Evolutionary conservation across 108 stramenopile species (phyloP).

Genomic region (Asterionellopsis glacialis): DNA sequence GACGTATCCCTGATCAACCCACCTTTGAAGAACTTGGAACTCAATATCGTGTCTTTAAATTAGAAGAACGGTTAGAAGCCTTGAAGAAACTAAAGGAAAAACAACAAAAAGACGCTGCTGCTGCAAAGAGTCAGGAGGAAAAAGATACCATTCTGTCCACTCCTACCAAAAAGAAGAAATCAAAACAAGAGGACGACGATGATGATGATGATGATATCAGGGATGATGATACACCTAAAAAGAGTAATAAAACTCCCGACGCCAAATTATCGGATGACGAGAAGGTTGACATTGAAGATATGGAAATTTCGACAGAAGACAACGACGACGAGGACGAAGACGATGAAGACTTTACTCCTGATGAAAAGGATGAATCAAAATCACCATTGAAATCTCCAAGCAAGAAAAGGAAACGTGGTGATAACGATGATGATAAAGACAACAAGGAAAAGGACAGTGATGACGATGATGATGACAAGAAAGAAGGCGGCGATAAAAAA

Average conservation of each 20-base stretch:
- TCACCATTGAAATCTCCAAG: not conserved
- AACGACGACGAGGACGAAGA: not conserved
- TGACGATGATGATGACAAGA: conserved; percentile 1
- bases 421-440: not conserved
- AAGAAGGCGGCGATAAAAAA: conserved; percentile 8
- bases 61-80: conserved; percentile 43
- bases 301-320: not conserved
- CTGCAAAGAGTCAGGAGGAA: not conserved
- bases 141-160: not conserved
- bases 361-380: conserved; percentile 3
- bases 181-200: not conserved
- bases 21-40: conserved; percentile 67
- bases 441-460: conserved; percentile 1
- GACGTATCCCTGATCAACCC: conserved; percentile 61
- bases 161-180: not conserved
- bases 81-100: conserved; percentile 4
- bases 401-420: not conserved
- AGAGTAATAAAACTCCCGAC: not conserved
- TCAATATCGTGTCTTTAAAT: conserved; percentile 45
- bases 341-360: too few species aligned
- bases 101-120: not conserved
- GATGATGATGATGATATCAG: conserved; percentile 1
- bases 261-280: not conserved
- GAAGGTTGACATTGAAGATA: conserved; percentile 10
- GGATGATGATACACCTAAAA: conserved; percentile 1